Conservation (phyloP, 2,329 filamentous ascomycete species). For the Cladosporium sp. region DNA sequence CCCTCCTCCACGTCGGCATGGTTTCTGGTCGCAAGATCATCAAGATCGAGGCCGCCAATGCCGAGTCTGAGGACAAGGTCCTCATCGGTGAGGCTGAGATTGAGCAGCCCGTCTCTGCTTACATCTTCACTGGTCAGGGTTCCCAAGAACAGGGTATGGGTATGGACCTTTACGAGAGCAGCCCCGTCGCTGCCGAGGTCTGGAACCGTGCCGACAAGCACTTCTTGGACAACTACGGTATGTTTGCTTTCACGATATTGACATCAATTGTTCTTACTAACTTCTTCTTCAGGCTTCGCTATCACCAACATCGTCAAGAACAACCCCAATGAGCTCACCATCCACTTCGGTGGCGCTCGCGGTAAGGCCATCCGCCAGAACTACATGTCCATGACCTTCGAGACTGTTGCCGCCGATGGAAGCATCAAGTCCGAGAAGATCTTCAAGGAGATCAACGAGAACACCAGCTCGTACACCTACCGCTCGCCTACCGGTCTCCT, state of each 20-base stretch:
- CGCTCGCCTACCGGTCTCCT: constrained; percentile 89
- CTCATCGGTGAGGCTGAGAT: constrained; percentile 93
- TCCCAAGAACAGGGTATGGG: constrained; percentile 99
- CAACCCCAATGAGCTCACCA: constrained; percentile 97
- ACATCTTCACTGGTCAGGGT: constrained; percentile 97
- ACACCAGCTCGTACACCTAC: constrained; percentile 94
- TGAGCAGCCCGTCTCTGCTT: constrained; percentile 92
- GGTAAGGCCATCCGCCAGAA: constrained; percentile 98
- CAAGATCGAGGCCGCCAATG: constrained; percentile 94
- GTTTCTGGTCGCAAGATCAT: constrained; percentile 98
- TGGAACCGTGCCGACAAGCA: constrained; percentile 98
- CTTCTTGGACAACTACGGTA: constrained; percentile 97
- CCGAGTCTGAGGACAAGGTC: constrained; percentile 94
- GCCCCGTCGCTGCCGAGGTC: constrained; percentile 89
- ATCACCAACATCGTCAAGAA: constrained; percentile 99
- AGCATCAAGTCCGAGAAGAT: constrained; percentile 97
- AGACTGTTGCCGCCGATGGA: constrained; percentile 90
- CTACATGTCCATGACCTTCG: constrained; percentile 99
- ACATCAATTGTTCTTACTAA: neutral
- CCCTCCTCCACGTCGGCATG: constrained; percentile 96
- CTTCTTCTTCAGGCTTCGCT: constrained; percentile 63
- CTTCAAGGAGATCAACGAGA: constrained; percentile 95
- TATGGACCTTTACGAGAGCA: constrained; percentile 96
- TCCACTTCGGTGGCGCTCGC: constrained; percentile 94
- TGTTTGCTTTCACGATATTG: constrained; percentile 28